phyloP scores from a whole-genome alignment of 2,329 filamentous ascomycete species.

The Pseudocercospora macadamiae region DNA sequence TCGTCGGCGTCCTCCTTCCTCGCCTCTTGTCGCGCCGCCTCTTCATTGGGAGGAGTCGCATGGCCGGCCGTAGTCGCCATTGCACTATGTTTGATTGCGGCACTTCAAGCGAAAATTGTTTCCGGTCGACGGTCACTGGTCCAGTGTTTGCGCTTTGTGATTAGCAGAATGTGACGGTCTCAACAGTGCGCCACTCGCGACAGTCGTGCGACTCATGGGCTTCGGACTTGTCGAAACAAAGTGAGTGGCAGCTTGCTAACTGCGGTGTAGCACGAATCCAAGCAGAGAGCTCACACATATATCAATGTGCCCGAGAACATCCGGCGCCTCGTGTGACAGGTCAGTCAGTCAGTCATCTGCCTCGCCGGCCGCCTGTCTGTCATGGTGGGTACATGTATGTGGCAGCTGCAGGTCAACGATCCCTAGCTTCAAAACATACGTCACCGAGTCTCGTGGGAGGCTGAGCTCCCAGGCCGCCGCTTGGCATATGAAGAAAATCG shows the following conservation, averaged over 20 bases:
- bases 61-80: slow-evolving; percentile 5
- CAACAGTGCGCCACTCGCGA: background rate
- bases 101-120: background rate
- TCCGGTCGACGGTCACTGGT: background rate
- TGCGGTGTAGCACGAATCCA: slow-evolving; percentile 4
- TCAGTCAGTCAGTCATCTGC: slow-evolving; percentile 2
- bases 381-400: background rate
- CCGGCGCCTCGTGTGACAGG: slow-evolving; percentile 4
- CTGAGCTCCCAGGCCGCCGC: background rate
- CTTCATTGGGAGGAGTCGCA: slow-evolving; percentile 8
- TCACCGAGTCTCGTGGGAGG: background rate
- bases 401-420: background rate
- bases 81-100: background rate
- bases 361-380: background rate
- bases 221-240: too few relatives aligned
- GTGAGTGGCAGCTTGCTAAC: too few relatives aligned
- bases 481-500: background rate
- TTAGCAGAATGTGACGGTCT: background rate
- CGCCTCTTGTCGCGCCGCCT: slow-evolving; percentile 13
- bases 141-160: background rate
- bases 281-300: background rate
- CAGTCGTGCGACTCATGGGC: background rate
- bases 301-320: background rate
- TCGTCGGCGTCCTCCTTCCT: slow-evolving; percentile 19
- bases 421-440: slow-evolving; percentile 3